A percentile compares a stretch with the other conserved stretches of the same genome.
These are phyloP conservation scores for Pseudopyricularia cyperi DNA, from an alignment of 2,329 filamentous ascomycete species.

Conservation along the genomic window DNA sequence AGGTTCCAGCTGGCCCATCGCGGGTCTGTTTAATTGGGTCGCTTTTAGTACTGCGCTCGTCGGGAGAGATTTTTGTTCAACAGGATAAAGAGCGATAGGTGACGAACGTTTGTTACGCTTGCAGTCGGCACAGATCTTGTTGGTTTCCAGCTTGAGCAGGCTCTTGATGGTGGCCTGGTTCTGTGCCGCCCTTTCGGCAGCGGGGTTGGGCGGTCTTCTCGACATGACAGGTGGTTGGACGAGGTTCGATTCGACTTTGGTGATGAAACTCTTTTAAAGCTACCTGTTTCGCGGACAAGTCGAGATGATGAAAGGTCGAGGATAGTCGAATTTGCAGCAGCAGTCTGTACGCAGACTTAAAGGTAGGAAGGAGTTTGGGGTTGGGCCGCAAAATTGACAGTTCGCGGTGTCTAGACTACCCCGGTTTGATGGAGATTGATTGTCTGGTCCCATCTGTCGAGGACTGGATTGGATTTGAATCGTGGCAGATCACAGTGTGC, in stretches of 20 bases:
- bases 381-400: neutral
- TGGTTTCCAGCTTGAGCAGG: slow-evolving; percentile 83
- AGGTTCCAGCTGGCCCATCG: slow-evolving; percentile 99
- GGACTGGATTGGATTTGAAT: neutral
- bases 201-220: slow-evolving; percentile 62
- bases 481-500: neutral
- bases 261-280: neutral
- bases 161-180: slow-evolving; percentile 92
- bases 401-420: neutral
- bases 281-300: neutral
- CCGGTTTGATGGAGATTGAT: neutral
- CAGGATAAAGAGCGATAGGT: neutral
- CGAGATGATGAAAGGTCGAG: neutral
- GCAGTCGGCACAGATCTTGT: slow-evolving; percentile 97
- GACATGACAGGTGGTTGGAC: slow-evolving; percentile 44
- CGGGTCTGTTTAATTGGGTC: slow-evolving; percentile 48
- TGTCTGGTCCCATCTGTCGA: neutral
- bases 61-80: neutral
- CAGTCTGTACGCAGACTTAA: neutral
- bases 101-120: slow-evolving; percentile 91
- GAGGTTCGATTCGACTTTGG: neutral
- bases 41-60: neutral
- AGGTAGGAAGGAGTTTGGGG: neutral
- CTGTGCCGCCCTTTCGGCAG: slow-evolving; percentile 77
- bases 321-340: neutral